Percentiles rank a stretch among this genome's conserved stretches.
Evolutionary conservation across 2,329 filamentous ascomycete genomes (phyloP).

Genomic region (Beauveria pseudobassiana): DNA sequence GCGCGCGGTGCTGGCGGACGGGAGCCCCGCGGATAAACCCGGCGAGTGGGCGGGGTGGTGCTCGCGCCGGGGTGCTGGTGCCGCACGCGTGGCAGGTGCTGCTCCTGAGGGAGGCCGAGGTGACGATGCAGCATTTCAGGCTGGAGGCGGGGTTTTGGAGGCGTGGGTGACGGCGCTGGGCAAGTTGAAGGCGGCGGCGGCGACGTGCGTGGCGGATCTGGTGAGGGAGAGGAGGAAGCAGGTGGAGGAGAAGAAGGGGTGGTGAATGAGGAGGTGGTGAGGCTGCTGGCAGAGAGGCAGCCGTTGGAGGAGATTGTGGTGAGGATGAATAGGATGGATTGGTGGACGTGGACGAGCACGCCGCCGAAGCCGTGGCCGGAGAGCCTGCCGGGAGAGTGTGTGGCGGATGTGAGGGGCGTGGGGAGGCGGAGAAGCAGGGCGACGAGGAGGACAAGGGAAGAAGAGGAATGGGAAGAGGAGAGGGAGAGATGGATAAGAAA

Average conservation of each 20-base stretch:
- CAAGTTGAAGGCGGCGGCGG: conserved; percentile 1
- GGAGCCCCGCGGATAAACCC: conserved; percentile 1
- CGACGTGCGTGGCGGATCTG: conserved; percentile 4
- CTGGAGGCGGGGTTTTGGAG: conserved; percentile 6
- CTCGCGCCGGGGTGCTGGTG: conserved; percentile 8
- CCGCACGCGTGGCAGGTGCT: conserved; percentile 10
- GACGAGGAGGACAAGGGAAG: neutral
- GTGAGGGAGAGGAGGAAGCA: neutral
- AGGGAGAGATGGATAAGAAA: neutral
- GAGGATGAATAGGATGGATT: conserved; percentile 4
- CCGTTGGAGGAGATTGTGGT: conserved; percentile 5
- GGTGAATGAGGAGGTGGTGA: neutral
- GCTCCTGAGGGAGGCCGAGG: conserved; percentile 1
- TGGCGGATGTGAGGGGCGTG: neutral
- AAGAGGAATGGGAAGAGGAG: neutral
- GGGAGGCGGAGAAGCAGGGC: neutral
- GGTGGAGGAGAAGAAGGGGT: neutral
- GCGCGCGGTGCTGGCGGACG: conserved; percentile 2
- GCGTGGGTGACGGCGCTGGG: conserved; percentile 5
- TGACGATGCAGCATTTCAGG: conserved; percentile 3
- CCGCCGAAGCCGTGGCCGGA: conserved; percentile 8
- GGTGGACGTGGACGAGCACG: conserved; percentile 7
- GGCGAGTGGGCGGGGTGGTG: conserved; percentile 6
- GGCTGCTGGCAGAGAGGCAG: neutral
- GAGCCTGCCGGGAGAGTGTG: neutral